Evolutionary conservation across 805 yeast genomes (phyloP), one percentile per base, ranked within the genome.

Genomic region (Ogataea neopini): DNA sequence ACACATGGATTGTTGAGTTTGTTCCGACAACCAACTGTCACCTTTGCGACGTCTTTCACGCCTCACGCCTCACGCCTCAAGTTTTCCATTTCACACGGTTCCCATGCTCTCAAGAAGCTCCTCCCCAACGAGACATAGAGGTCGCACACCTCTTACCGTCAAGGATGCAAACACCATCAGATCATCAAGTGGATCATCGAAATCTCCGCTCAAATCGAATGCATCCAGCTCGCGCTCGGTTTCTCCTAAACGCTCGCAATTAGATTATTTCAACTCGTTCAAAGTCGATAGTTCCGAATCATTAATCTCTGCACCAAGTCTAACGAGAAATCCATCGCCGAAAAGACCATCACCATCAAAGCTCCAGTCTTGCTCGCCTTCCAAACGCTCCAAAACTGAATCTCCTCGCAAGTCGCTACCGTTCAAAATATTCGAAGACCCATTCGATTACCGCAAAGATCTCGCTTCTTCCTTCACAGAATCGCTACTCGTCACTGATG

Each of bases 351-450:
- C 54, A 7, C 47, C 42, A 5, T 39, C 44, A 3, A 48, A 40
- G 10, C n/a, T 25, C 18, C 45, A 46, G 18, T 25, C 44, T 22
- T 51, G 52, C 10, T 54, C 59, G 15, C 42, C 42, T 10, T 29
- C 45, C 14, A 54, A 54, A 45, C 47, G 47, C 30, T 50, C 42
- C 14, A 50, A 43, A 35, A 23, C 41, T 15, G 35, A 42, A 17
- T 7, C 22, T 35, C 17, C 34, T 14, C 15, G 13, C 15, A 18
- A n/a, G 17, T 5, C 34, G 13, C 25, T 34, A 5, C 52, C 49
- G n/a, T 56, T 58, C 50, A 49, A 52, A 18, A 58, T 56, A 6
- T 54, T 47, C 44, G 55, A 56, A 38, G 60, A 56, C 41, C 48
- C 51, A 1, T 28, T 36, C 4, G 48, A 47, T 22, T 48, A 51